Conservation (phyloP, 163 green algal species). For the Chloroidium sp. region DNA sequence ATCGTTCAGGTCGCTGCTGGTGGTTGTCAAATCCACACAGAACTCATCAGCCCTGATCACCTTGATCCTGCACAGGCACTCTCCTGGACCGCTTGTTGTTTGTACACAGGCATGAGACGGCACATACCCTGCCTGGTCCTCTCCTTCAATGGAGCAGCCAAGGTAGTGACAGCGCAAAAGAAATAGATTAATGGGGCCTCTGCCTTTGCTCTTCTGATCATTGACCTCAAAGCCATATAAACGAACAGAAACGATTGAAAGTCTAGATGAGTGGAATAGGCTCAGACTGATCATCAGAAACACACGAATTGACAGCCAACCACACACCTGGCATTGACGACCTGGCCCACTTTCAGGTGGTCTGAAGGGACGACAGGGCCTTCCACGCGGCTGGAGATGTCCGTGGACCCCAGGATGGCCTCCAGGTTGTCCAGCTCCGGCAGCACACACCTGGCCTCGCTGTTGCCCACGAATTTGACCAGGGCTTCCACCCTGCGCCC, state of each 20-base stretch:
- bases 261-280: neutral
- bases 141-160: too few relatives aligned
- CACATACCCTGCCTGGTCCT: neutral
- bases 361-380: conserved; percentile 21
- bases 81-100: neutral
- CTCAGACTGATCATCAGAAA: neutral
- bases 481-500: conserved; percentile 50
- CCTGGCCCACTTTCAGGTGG: conserved; percentile 23
- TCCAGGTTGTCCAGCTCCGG: conserved; percentile 32
- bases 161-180: too few relatives aligned
- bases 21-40: conserved; percentile 25
- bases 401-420: conserved; percentile 17
- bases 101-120: neutral
- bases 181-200: neutral
- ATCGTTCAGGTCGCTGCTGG: conserved; percentile 17
- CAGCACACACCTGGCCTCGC: neutral
- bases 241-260: neutral
- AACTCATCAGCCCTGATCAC: conserved; percentile 2
- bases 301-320: neutral
- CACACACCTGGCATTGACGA: conserved; percentile 20
- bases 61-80: conserved; percentile 19
- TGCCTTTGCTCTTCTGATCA: neutral
- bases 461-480: conserved; percentile 22
- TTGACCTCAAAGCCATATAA: neutral
- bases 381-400: conserved; percentile 17